Conservation (phyloP, 2,329 filamentous ascomycete genomes). For the Akanthomyces dipterigenus region DNA sequence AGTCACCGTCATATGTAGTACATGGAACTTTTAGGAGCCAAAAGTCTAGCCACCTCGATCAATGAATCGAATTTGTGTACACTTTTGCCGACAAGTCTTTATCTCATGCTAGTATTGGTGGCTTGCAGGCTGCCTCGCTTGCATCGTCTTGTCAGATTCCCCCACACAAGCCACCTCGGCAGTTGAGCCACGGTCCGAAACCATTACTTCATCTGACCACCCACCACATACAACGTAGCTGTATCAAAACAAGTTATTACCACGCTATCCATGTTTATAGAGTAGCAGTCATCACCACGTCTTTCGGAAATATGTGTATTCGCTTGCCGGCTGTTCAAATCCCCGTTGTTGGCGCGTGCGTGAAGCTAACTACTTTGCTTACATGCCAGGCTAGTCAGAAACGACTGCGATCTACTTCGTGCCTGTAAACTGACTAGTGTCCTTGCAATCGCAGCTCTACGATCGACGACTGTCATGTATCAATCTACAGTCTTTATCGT, state of each 20-base stretch:
- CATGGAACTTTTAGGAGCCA: not conserved
- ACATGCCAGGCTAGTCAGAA: not conserved
- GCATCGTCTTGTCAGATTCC: not conserved
- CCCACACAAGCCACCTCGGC: not conserved
- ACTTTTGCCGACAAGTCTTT: not conserved
- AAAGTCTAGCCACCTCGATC: not conserved
- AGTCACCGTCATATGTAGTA: not conserved
- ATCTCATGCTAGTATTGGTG: not conserved
- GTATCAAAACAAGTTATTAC: not conserved
- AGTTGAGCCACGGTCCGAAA: not conserved
- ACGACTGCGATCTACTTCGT: not conserved
- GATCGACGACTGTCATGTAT: not conserved
- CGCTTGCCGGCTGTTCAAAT: not conserved
- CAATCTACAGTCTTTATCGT: not conserved
- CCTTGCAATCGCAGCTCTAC: not conserved
- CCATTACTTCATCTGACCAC: not conserved
- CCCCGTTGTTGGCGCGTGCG: not conserved
- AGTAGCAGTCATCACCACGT: not conserved
- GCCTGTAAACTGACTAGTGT: not conserved
- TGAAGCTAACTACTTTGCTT: not conserved
- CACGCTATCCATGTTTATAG: not conserved
- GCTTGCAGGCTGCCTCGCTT: not conserved
- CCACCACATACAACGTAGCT: not conserved
- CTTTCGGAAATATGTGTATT: not conserved
- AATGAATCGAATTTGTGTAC: not conserved